Conservation (phyloP, 495 filamentous ascomycete species). For the Tetracladium marchalianum region DNA sequence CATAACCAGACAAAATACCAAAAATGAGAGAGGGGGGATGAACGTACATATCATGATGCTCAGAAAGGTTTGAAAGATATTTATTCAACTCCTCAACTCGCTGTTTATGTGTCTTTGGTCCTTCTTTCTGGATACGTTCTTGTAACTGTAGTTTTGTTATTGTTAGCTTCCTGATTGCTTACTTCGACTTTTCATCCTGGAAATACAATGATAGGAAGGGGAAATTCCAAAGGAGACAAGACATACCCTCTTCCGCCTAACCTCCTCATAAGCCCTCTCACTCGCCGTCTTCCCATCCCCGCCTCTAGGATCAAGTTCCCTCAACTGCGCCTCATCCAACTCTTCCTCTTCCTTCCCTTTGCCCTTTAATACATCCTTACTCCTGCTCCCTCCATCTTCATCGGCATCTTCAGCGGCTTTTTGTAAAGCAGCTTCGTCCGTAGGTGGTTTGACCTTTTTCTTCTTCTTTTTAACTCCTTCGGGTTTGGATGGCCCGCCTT, state of each 20-base stretch:
- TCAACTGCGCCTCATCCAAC: slow-evolving; percentile 3
- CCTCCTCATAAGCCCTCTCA: slow-evolving; percentile 71
- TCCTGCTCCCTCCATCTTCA: slow-evolving; percentile 4
- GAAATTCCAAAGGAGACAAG: background rate
- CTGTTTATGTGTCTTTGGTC: slow-evolving; percentile 91
- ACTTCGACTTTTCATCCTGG: too few relatives aligned
- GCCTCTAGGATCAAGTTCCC: slow-evolving; percentile 8
- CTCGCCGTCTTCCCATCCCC: slow-evolving; percentile 66
- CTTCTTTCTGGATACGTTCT: slow-evolving; percentile 63
- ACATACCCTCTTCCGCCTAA: slow-evolving; percentile 67
- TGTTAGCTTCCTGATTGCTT: background rate
- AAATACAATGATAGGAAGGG: too few relatives aligned
- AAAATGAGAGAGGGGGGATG: slow-evolving; percentile 17
- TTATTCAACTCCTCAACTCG: slow-evolving; percentile 92
- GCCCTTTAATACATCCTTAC: slow-evolving; percentile 10
- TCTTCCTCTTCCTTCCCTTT: slow-evolving; percentile 15
- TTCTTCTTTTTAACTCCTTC: slow-evolving; percentile 51
- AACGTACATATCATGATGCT: slow-evolving; percentile 85
- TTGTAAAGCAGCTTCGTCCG: slow-evolving; percentile 21
- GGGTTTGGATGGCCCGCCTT: slow-evolving; percentile 45
- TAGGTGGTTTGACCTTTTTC: slow-evolving; percentile 27
- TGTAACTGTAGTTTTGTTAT: slow-evolving; percentile 35
- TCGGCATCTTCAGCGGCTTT: slow-evolving; percentile 22
- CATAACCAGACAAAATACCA: slow-evolving; percentile 1
- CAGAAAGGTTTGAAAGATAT: slow-evolving; percentile 81